Percentiles rank a stretch among this genome's conserved stretches.
Evolutionary conservation across 2,329 filamentous ascomycete species (phyloP).

Genomic region (Tolypocladium tundrense): DNA sequence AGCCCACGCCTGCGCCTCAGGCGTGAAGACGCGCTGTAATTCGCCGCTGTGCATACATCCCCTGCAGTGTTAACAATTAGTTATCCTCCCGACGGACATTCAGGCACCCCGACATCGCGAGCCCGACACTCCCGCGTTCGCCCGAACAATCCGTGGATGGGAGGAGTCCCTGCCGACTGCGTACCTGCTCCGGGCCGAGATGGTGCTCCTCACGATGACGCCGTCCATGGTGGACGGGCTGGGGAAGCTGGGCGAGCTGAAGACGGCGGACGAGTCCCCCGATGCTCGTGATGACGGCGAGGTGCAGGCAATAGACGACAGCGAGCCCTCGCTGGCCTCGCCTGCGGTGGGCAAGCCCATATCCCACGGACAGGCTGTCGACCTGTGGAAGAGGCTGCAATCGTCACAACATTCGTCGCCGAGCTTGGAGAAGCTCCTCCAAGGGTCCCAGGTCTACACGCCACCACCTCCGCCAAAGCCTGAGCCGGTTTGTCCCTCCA

Average conservation of each 20-base stretch:
- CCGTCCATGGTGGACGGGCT: slow-evolving; percentile 55
- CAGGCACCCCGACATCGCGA: neutral
- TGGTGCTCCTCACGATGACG: slow-evolving; percentile 76
- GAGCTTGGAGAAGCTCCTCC: slow-evolving; percentile 61
- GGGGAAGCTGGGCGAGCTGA: slow-evolving; percentile 16
- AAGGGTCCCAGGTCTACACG: slow-evolving; percentile 60
- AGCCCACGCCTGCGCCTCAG: neutral
- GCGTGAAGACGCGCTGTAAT: neutral
- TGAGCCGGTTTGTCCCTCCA: slow-evolving; percentile 50
- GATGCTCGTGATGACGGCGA: slow-evolving; percentile 9
- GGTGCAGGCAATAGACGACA: slow-evolving; percentile 3
- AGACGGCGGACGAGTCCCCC: slow-evolving; percentile 2
- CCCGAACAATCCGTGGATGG: neutral
- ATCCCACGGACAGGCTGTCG: slow-evolving; percentile 58
- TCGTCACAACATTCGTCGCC: slow-evolving; percentile 19
- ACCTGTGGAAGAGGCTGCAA: slow-evolving; percentile 46
- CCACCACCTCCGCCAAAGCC: slow-evolving; percentile 73
- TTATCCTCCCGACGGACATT: neutral
- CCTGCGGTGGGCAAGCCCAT: slow-evolving; percentile 55
- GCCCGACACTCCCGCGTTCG: neutral
- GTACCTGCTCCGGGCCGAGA: slow-evolving; percentile 19
- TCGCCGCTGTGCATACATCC: neutral
- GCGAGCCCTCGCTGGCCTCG: slow-evolving; percentile 38
- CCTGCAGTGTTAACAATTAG: too few species aligned
- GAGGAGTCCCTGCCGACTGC: neutral